Percentiles rank a stretch among this genome's conserved stretches.
These are phyloP conservation scores for Chytridium lagenaria DNA, from an alignment of 371 early-diverging fungal genomes.

Conservation along the genomic window DNA sequence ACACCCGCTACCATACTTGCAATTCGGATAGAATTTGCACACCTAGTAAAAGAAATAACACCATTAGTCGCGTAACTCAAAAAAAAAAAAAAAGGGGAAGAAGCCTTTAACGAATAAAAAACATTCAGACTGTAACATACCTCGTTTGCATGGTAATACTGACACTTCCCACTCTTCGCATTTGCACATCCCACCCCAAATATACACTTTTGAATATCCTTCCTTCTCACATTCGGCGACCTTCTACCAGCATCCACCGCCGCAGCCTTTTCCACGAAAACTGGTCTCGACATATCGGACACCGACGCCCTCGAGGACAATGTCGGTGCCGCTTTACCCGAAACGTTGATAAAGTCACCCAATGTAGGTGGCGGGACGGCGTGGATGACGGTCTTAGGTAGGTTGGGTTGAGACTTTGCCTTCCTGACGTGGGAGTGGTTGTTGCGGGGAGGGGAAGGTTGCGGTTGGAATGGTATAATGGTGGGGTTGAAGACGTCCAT, in stretches of 20 bases:
- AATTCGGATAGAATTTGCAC: not conserved
- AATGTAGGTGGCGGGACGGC: not conserved
- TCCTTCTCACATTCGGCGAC: not conserved
- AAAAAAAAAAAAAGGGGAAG: not conserved
- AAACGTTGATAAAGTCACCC: not conserved
- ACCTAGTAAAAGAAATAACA: not conserved
- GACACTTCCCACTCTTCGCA: not conserved
- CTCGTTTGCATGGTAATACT: not conserved
- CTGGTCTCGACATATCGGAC: not conserved
- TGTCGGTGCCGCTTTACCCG: not conserved
- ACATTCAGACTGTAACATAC: too few relatives aligned
- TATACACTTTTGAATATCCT: not conserved
- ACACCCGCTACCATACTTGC: not conserved
- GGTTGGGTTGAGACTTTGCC: not conserved
- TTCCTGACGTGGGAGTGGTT: not conserved
- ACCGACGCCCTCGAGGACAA: not conserved
- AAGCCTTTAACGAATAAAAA: too few relatives aligned
- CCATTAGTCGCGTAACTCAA: not conserved
- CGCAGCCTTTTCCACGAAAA: not conserved
- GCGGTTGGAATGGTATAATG: not conserved
- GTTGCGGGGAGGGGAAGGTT: not conserved
- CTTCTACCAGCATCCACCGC: not conserved
- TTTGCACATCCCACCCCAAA: not conserved
- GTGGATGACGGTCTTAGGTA: not conserved
- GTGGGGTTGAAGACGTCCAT: not conserved